phyloP scores from a whole-genome alignment of 2,329 filamentous ascomycete genomes.

The Apiospora phragmitis region DNA sequence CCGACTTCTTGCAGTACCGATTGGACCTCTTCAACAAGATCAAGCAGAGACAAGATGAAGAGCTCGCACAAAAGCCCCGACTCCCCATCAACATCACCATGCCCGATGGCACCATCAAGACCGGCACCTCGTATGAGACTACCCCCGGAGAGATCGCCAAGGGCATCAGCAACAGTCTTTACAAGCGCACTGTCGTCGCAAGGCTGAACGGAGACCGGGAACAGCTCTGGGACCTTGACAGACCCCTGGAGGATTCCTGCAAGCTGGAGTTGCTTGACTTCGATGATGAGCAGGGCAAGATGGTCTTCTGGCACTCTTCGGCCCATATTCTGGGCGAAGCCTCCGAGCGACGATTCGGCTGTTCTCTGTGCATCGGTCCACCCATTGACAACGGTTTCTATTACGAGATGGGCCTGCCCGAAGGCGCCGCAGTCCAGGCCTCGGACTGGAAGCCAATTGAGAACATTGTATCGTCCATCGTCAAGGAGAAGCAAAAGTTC shows the following conservation, averaged over 20 bases:
- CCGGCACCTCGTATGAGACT: constrained; percentile 87
- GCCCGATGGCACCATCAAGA: constrained; percentile 67
- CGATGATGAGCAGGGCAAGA: constrained; percentile 71
- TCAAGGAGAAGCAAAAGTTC: constrained; percentile 96
- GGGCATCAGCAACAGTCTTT: constrained; percentile 80
- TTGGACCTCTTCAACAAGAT: constrained; percentile 86
- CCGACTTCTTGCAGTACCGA: constrained; percentile 80
- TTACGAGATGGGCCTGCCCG: constrained; percentile 90
- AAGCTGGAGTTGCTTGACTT: constrained; percentile 85
- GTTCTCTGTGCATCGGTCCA: constrained; percentile 89
- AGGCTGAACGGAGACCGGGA: constrained; percentile 71
- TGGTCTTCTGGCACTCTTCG: constrained; percentile 97
- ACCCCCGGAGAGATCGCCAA: constrained; percentile 78
- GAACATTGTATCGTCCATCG: constrained; percentile 75
- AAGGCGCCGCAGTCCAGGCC: constrained; percentile 68
- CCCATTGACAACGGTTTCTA: constrained; percentile 92
- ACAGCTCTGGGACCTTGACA: constrained; percentile 88
- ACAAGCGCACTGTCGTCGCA: constrained; percentile 84
- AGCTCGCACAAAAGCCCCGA: constrained; percentile 69
- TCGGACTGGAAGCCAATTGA: constrained; percentile 85
- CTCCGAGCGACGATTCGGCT: constrained; percentile 85
- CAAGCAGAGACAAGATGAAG: constrained; percentile 80
- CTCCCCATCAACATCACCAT: constrained; percentile 75
- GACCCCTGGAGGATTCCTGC: constrained; percentile 86
- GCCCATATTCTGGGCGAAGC: constrained; percentile 97